Base-by-base conservation (phyloP, 176 grass and related monocot species). In the Musa schizocarpa region DNA sequence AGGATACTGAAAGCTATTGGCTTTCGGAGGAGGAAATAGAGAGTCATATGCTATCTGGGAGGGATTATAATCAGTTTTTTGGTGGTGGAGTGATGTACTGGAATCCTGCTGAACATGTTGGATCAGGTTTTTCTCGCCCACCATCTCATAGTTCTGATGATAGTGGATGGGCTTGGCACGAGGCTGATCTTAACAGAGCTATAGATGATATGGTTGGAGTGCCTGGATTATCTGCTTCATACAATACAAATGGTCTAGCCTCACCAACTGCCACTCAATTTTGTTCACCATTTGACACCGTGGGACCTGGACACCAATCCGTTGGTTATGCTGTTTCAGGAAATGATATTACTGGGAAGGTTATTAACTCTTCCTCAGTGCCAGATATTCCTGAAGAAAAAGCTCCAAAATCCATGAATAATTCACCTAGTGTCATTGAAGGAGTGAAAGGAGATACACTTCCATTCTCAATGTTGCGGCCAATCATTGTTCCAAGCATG, bases 11-110 rank as follows among this genome's bases (percentile, higher is more conserved):
- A 87, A 86, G 90, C 82, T 98, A 87, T 74, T 93, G 91, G 85
- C 83, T 82, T 68, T 98, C 94, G 52, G 94, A 93, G 88, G 94
- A 98, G 80, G 94, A 98, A 89, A 78, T 74, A 61, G 94, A 98
- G 61, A 78, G 51, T 8, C 79, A 73, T 27, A 81, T 86, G 73
- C 72, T 76, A 78, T 89, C 94, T 76, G 89, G 83, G 82, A 90
- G 87, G 79, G 89, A 92, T 74, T 85, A 87, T 87, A 93, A 93
- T 79, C 87, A 98, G 88, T 88, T 87, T 85, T 98, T 98, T 73
- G 94, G 94, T 78, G 94, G 94, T 69, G 94, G 94, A n/a, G 71
- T 98, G 56, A 98, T 98, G 94, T 98, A 98, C 61, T 98, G 94
- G 94, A 98, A 86, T 85, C 88, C 94, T 74, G 88, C 90, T 48